Conservation (phyloP, 1,284 basidiomycete species). For the Heliocybe sulcata region DNA sequence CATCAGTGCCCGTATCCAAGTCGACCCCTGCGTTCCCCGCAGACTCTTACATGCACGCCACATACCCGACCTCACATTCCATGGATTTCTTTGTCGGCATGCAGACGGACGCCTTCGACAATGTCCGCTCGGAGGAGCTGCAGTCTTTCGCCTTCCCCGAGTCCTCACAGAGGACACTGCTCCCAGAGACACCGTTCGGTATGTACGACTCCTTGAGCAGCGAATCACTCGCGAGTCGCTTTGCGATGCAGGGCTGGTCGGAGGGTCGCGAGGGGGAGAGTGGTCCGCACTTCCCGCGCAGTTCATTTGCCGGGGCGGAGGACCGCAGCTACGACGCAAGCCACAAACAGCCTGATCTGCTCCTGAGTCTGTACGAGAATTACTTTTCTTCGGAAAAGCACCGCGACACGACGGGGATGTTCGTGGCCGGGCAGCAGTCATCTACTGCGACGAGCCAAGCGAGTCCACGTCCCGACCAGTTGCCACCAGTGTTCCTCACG, state of each 20-base stretch:
- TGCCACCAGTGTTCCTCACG: background rate
- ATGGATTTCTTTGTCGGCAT: background rate
- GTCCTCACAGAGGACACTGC: background rate
- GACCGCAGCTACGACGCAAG: background rate
- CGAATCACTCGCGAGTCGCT: background rate
- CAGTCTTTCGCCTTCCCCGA: background rate
- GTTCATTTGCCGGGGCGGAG: background rate
- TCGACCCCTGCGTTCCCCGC: background rate
- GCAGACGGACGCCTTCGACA: background rate
- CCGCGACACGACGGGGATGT: background rate
- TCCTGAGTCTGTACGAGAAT: background rate
- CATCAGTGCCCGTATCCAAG: background rate
- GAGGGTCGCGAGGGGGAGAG: background rate
- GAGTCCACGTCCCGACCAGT: background rate
- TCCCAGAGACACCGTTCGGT: background rate
- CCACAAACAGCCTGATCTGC: background rate
- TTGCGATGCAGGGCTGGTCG: background rate
- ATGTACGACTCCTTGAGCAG: background rate
- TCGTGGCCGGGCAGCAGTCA: background rate
- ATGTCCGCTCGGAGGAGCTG: background rate
- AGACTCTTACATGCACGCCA: background rate
- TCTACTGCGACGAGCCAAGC: background rate
- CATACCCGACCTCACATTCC: background rate
- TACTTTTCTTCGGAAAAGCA: background rate
- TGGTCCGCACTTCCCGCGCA: background rate